Evolutionary conservation across 495 filamentous ascomycete species (phyloP).

Genomic region (Peziza echinospora): DNA sequence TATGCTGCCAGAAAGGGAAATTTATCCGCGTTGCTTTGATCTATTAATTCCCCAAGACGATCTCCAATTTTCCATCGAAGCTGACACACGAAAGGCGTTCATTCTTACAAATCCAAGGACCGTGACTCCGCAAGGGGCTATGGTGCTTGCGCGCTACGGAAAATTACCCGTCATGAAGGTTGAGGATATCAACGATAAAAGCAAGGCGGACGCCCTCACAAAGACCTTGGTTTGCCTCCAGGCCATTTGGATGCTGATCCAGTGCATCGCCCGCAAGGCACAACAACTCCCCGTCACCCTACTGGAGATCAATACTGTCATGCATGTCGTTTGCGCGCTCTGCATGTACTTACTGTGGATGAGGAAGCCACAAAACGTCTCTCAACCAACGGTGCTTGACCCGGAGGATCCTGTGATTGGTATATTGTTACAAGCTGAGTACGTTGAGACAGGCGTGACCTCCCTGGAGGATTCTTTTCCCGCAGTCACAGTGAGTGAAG

Average conservation of each 20-base stretch:
- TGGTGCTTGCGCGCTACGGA: not conserved
- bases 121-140: not conserved
- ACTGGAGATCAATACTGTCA: slow-evolving; percentile 10
- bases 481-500: too few species aligned
- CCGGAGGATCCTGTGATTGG: too few species aligned
- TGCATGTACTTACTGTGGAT: slow-evolving; percentile 9
- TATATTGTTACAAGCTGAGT: too few species aligned
- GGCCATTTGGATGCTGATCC: not conserved
- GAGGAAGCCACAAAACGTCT: slow-evolving; percentile 3
- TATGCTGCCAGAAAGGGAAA: too few species aligned
- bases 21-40: too few species aligned
- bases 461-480: too few species aligned
- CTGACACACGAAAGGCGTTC: too few species aligned
- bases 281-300: slow-evolving; percentile 7
- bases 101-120: not conserved
- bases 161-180: not conserved
- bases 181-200: slow-evolving; percentile 3
- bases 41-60: too few species aligned
- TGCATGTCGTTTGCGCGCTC: slow-evolving; percentile 10
- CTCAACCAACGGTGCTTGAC: too few species aligned
- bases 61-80: too few species aligned
- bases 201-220: not conserved
- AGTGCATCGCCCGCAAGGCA: slow-evolving; percentile 2
- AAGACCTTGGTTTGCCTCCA: not conserved
- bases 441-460: too few species aligned